Evolutionary conservation across 2,329 filamentous ascomycete species (phyloP), one percentile per base, ranked within the genome.

Genomic region (Taxawa tesnikishii): DNA sequence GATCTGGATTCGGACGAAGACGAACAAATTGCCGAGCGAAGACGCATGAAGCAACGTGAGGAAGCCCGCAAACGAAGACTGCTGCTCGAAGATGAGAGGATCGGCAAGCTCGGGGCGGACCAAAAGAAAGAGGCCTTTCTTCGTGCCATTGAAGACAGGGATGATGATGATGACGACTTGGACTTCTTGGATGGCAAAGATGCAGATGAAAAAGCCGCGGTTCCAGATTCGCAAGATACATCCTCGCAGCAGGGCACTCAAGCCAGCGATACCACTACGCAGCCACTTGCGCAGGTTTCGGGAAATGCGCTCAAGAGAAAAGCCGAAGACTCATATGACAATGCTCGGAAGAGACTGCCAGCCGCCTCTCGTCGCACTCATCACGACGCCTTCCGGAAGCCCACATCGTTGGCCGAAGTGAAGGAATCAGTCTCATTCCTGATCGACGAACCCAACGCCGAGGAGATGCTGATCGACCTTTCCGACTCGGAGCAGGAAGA

Each of bases 31-130:
- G 54, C 46, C 6, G 82, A 88, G 47, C 73, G 79, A 17, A 73
- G 75, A 27, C 75, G 81, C 28, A 75, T 83, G 31, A 94, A 92
- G 64, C 79, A 84, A 32, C 71, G 78, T 24, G 83, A 94, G 49
- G 93, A 93, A 55, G 81, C 81, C 21, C 83, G 83, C 59, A 92
- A 94, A 80, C 80, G 85, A 35, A 85, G 84, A 53, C 82, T 87
- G 5, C 68, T 98, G 6, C 71, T 94, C 28, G 69, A 82, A 15
- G 87, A 96, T 48, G 87, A 94, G 54, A 83, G 84, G 23, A 75
- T 98, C 45, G 52, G 52, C 8, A 53, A 46, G 38, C 42, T 42
- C 14, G 58, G 85, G 83, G 19, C 76, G 84, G 51, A 85, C 92
- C 46, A 83, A 83, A 2, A 87, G 51, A 88, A 85, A 51, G 71